phyloP scores from a whole-genome alignment of 1,139 yeast species.

The Arxiozyma slooffiae region DNA sequence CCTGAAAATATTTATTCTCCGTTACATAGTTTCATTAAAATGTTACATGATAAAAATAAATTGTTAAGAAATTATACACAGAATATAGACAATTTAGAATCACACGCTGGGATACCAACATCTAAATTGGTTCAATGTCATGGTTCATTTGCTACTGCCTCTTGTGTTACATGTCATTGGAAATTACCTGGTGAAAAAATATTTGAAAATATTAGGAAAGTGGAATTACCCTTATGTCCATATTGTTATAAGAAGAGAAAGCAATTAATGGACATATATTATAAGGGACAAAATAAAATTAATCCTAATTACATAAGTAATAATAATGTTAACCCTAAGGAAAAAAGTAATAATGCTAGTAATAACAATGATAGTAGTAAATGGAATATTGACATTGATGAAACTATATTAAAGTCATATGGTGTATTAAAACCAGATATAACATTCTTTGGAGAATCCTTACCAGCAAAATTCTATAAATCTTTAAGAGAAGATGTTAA shows the following conservation, averaged over 20 bases:
- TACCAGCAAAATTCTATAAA: constrained; percentile 67
- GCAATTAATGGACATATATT: constrained; percentile 9
- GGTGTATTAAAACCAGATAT: constrained; percentile 94
- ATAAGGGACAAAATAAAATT: not conserved
- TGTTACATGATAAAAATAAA: constrained; percentile 67
- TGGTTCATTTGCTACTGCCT: constrained; percentile 88
- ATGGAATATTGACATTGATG: not conserved
- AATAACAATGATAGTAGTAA: constrained; percentile 12
- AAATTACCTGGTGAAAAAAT: constrained; percentile 59
- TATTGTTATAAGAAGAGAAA: constrained; percentile 45
- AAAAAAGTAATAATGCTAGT: too few relatives aligned
- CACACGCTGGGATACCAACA: constrained; percentile 61
- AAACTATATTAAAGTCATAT: constrained; percentile 34
- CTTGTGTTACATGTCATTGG: constrained; percentile 71
- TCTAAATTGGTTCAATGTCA: constrained; percentile 85
- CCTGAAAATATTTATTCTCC: constrained; percentile 66
- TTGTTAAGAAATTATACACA: constrained; percentile 85
- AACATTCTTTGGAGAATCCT: constrained; percentile 84
- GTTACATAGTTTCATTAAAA: constrained; percentile 69
- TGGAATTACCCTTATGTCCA: constrained; percentile 68
- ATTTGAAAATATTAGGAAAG: constrained; percentile 48
- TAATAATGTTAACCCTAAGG: too few relatives aligned
- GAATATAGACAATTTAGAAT: constrained; percentile 85
- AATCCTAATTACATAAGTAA: constrained; percentile 5
- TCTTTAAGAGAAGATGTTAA: constrained; percentile 47